Evolutionary conservation across 2,329 filamentous ascomycete species (phyloP), one percentile per base, ranked within the genome.

Genomic region (Cladosporium sp.): DNA sequence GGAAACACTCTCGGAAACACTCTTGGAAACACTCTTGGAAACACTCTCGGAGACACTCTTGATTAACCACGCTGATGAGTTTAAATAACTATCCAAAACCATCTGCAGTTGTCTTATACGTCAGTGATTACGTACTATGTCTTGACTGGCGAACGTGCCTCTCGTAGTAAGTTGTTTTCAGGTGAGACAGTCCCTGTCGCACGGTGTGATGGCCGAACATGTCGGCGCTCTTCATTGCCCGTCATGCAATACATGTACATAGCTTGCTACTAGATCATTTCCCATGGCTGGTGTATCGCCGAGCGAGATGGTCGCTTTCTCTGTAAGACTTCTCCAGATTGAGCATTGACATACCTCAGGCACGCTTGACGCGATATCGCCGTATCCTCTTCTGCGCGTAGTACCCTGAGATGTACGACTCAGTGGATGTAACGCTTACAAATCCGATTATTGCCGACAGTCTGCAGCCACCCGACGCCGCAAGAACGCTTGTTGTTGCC

Each of bases 281-380:
- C 30, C 19, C 17, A 45, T 45, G 30, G 43, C 29, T 37, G 43
- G 30, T 45, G 30, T 8, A 37, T 45, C 15, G 19, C 43, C 19
- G 43, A 45, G 30, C 30, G 7, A 45, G 30, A 27, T 27, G 30
- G 30, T 37, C 43, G 1, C 30, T 37, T 24, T 37, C 43, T 37
- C 30, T 37, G 30, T 18, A 27, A 37, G 43, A 37, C 30, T 45
- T 45, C 43, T 37, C 43, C 30, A 45, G 30, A 45, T 27, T 24
- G 30, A 37, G 30, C 30, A 45, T 45, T 45, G 43, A 17, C 43
- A 37, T 27, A 45, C 43, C 43, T 45, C 30, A 45, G 43, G 30
- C 43, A 45, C 30, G 30, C 43, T 45, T 45, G 30, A 37, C 43
- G 43, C 42, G 42, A 44, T 36, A 44, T 44, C 29, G 42, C 42